Evolutionary conservation across 208 protist species (phyloP).

Genomic region (Trypanosoma lewisi): DNA sequence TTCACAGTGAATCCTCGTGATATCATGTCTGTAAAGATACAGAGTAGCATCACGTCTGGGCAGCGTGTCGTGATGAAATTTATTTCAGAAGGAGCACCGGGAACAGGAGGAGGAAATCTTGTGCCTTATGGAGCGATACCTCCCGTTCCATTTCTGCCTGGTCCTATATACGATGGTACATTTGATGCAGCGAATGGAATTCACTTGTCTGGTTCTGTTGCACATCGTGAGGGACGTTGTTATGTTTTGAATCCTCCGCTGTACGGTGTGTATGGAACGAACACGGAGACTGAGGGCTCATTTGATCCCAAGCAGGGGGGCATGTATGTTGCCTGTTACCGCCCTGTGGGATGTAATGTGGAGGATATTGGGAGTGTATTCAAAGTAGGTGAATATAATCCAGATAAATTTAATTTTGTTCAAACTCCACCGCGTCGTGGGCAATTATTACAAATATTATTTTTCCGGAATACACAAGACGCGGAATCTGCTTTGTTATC

Average conservation of each 20-base stretch:
- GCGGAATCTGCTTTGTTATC: constrained; percentile 37
- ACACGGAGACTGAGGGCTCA: constrained; percentile 51
- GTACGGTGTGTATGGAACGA: constrained; percentile 39
- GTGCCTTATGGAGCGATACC: constrained; percentile 18
- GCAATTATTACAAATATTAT: constrained; percentile 70
- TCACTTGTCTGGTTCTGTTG: constrained; percentile 23
- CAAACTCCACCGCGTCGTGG: constrained; percentile 52
- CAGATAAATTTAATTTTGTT: constrained; percentile 32
- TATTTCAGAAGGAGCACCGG: constrained; percentile 28
- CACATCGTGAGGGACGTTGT: constrained; percentile 71
- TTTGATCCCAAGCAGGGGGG: constrained; percentile 51
- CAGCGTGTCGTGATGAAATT: constrained; percentile 70
- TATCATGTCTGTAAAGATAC: constrained; percentile 28
- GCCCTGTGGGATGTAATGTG: constrained; percentile 54
- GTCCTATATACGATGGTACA: constrained; percentile 49
- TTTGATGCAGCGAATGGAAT: constrained; percentile 68
- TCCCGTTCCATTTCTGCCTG: constrained; percentile 49
- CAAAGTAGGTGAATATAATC: constrained; percentile 58
- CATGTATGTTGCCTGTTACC: constrained; percentile 73
- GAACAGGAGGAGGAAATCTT: constrained; percentile 29
- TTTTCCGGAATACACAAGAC: constrained; percentile 44
- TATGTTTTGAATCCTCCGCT: constrained; percentile 25
- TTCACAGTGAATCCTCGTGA: constrained; percentile 46
- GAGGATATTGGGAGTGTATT: constrained; percentile 59
- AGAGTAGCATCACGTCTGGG: constrained; percentile 44